Evolutionary conservation across 2,329 filamentous ascomycete species (phyloP), one percentile per base, ranked within the genome.

Genomic region (Aspergillus aculeatus): DNA sequence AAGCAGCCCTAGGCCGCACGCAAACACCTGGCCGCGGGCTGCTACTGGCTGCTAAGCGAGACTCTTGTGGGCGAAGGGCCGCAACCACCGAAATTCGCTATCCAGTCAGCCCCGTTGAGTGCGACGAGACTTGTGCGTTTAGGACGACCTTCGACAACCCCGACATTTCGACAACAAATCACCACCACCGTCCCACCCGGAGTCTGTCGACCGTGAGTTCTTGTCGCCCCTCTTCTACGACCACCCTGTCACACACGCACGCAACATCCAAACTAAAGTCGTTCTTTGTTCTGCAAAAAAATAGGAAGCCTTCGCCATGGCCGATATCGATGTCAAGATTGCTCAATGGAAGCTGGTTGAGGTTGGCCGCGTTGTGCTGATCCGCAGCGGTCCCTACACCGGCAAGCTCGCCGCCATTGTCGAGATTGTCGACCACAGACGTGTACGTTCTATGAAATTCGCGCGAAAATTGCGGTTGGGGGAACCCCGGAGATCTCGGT

Each of bases 401-500:
- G 93, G 93, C 84, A 91, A 91, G 80, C 87, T 98, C 75, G 96
- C 93, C 76, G 84, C 89, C 75, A 94, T 99, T 77, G 92, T 96
- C 82, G 94, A 99, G 89, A 98, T 99, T 82, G 95, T 99, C 84
- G 95, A 99, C 84, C 94, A 99, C 90, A 97, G 96, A 88, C 92
- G 95, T 84, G 95, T 99, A 96, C 80, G 95, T 92, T 78, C 61
- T 16, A 41, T 56, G 56, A 56, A 49, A 21, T 48, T 44, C 47
- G 38, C 47, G 24, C 55, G 50, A 26, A 32, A 48, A 5, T 3
- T 29, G 26, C 7, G 9, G 26, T 16, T 21, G 56, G 44, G 32
- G 55, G 44, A 38, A 59, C 23, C 41, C 50, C 32, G 53, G 47
- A 21, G 19, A 35, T n/a, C 29, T 19, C 47, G 29, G 47, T 53